Evolutionary conservation across 1,284 basidiomycete species (phyloP).

Genomic region (Leccinum subrobustum): DNA sequence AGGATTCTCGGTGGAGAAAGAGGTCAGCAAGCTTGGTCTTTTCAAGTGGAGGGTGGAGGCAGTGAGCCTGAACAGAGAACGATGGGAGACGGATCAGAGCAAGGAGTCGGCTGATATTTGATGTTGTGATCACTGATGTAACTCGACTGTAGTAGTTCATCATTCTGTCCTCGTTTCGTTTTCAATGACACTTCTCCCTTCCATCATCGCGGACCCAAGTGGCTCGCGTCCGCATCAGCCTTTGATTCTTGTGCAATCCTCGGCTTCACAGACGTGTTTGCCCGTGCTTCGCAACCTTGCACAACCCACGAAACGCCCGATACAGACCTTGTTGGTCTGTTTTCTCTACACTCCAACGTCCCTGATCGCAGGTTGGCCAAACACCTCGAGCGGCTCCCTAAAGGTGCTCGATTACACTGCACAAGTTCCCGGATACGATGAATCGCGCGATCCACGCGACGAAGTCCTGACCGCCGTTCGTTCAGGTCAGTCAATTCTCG

Average conservation of each 20-base stretch:
- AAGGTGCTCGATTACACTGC: slow-evolving; percentile 52
- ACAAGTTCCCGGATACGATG: slow-evolving; percentile 55
- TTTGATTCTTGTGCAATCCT: slow-evolving; percentile 64
- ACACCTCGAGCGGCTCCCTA: slow-evolving; percentile 31
- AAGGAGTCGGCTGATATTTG: slow-evolving; percentile 12
- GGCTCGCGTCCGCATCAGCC: slow-evolving; percentile 39
- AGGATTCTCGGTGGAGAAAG: slow-evolving; percentile 52
- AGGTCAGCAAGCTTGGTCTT: slow-evolving; percentile 47
- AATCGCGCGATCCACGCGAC: slow-evolving; percentile 32
- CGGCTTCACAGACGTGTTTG: slow-evolving; percentile 58
- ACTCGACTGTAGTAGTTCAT: not conserved
- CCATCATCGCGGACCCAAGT: slow-evolving; percentile 32
- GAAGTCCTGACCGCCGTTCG: slow-evolving; percentile 46
- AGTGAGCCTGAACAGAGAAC: slow-evolving; percentile 24
- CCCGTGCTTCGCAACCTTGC: slow-evolving; percentile 52
- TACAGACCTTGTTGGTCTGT: slow-evolving; percentile 52
- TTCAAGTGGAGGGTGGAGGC: slow-evolving; percentile 49
- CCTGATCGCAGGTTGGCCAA: slow-evolving; percentile 29
- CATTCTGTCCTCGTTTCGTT: not conserved
- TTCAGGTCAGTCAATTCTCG: slow-evolving; percentile 38
- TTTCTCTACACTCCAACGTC: slow-evolving; percentile 56
- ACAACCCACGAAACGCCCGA: slow-evolving; percentile 28
- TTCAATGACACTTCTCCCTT: slow-evolving; percentile 39
- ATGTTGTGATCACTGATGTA: not conserved
- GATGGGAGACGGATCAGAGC: slow-evolving; percentile 23